These are phyloP conservation scores for Fusarium stilboides DNA, from an alignment of 2,329 filamentous ascomycete genomes.

Conservation along the genomic window DNA sequence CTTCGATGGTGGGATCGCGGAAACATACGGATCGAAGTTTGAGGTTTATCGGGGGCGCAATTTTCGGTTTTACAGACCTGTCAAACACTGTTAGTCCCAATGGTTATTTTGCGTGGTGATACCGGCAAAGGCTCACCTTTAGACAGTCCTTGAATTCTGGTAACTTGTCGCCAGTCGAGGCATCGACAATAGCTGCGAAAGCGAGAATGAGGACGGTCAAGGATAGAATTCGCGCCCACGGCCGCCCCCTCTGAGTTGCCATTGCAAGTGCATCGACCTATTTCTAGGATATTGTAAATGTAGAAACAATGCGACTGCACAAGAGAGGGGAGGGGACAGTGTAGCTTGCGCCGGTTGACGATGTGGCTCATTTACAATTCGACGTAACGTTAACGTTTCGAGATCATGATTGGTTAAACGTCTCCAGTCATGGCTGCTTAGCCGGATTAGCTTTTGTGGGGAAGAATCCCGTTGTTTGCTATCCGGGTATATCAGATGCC, in stretches of 20 bases:
- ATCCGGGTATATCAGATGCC: neutral
- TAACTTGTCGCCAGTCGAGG: constrained; percentile 86
- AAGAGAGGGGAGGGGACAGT: constrained; percentile 23
- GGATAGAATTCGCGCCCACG: constrained; percentile 52
- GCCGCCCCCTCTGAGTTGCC: constrained; percentile 53
- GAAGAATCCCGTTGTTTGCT: constrained; percentile 29
- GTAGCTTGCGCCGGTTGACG: constrained; percentile 29
- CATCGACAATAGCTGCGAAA: constrained; percentile 66
- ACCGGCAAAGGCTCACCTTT: constrained; percentile 68
- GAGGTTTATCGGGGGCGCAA: constrained; percentile 74
- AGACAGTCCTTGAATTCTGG: constrained; percentile 92
- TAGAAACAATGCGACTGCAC: constrained; percentile 15
- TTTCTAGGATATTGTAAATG: constrained; percentile 15
- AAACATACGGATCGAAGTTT: constrained; percentile 78
- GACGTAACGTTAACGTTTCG: constrained; percentile 30
- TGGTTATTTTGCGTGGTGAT: constrained; percentile 2
- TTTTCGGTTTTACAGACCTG: constrained; percentile 87
- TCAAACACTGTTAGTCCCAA: constrained; percentile 28
- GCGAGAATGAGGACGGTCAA: constrained; percentile 57
- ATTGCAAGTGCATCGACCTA: constrained; percentile 54
- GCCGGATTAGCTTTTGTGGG: constrained; percentile 32
- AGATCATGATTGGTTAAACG: constrained; percentile 40
- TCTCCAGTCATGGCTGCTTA: neutral
- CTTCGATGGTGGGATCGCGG: constrained; percentile 24
- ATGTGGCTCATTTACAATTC: constrained; percentile 43